Evolutionary conservation across 495 filamentous ascomycete species (phyloP), one percentile per base, ranked within the genome.

Genomic region (Hypomontagnella monticulosa): DNA sequence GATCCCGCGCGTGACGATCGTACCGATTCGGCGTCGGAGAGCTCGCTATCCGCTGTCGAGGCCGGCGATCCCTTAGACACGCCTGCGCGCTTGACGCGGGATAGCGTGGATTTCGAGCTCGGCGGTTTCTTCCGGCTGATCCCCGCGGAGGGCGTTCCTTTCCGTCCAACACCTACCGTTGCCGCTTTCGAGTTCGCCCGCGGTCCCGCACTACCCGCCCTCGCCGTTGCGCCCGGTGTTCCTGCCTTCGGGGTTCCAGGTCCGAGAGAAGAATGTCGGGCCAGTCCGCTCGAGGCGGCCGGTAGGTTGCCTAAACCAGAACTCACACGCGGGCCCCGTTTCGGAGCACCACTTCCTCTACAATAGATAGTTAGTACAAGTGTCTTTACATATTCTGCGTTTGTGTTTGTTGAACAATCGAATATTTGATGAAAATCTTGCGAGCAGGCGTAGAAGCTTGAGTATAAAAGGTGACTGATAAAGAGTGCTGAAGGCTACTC

Each of bases 211-310:
- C 90, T 93, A 23, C 91, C 91, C 1, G 88, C 89, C 27, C 91
- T 83, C 46, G 81, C 84, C 9, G 79, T 70, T 8, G 78, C 79
- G 1, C 75, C 74, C 4, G 89, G 89, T 11, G 90, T 89, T 0
- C 84, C 86, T 2, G 85, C 83, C 76, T 95, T 95, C n/a, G 93
- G 93, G 2, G 92, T 97, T 6, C 90, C 90, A 0, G 91, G 93
- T 2, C 92, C 91, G 4, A 93, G 75, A 2, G 92, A 96, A 0
- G 90, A 86, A 73, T 96, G 93, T 0, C 93, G 87, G 1, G 81
- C 86, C 3, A 96, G 83, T 30, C 85, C 87, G 44, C 91, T 93
- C 0, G 91, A 89, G 2, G 89, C 84, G 0, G 83, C 74, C 0
- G 92, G 90, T 2, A 93, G 75, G 10, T 81, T 85, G 16, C 88